Evolutionary conservation across 2,329 filamentous ascomycete species (phyloP).

Genomic region (Didymosphaeria variabile): DNA sequence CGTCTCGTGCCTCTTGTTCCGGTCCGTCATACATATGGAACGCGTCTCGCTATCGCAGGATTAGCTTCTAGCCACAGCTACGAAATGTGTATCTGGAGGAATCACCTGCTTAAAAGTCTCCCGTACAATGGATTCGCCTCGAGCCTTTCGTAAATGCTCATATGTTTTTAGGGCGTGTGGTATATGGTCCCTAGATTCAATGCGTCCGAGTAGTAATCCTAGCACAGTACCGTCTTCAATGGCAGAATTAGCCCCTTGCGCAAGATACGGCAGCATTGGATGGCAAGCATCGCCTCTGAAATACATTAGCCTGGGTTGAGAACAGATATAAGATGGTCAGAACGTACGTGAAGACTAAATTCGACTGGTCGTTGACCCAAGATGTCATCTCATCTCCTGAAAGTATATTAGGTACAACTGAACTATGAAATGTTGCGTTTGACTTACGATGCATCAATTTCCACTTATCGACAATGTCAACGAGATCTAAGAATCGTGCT

Average conservation of each 20-base stretch:
- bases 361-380: not conserved
- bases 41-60: conserved; percentile 23
- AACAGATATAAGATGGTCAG: not conserved
- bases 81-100: not conserved
- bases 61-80: not conserved
- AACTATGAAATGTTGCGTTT: not conserved
- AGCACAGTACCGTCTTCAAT: conserved; percentile 75
- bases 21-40: conserved; percentile 60
- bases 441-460: conserved; percentile 63
- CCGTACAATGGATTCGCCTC: conserved; percentile 64
- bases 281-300: conserved; percentile 43
- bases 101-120: conserved; percentile 66
- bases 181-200: conserved; percentile 29
- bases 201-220: conserved; percentile 60
- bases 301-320: not conserved
- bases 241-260: conserved; percentile 67
- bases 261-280: conserved; percentile 47
- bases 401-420: not conserved
- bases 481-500: conserved; percentile 48
- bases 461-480: conserved; percentile 69
- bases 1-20: conserved; percentile 66
- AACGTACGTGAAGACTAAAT: conserved; percentile 12
- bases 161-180: conserved; percentile 56
- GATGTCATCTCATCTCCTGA: conserved; percentile 3
- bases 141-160: conserved; percentile 57